Evolutionary conservation across 1,284 basidiomycete species (phyloP).

Genomic region (Puccinia sorghi): DNA sequence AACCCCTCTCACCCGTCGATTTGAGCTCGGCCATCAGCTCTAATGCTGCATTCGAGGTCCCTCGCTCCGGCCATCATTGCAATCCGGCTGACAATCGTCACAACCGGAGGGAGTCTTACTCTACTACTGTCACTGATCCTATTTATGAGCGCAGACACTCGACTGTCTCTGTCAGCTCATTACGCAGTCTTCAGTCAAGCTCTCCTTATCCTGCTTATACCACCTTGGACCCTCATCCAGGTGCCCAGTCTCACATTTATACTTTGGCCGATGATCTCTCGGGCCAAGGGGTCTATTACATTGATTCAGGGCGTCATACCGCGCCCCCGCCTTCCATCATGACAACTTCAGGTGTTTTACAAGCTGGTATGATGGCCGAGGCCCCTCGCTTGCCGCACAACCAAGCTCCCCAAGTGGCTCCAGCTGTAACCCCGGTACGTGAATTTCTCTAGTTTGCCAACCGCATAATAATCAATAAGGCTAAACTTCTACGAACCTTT

Average conservation of each 20-base stretch:
- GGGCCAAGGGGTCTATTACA: slow-evolving; percentile 8
- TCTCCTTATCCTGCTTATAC: slow-evolving; percentile 29
- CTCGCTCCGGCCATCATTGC: slow-evolving; percentile 2
- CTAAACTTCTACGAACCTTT: neutral
- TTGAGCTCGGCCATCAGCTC: slow-evolving; percentile 16
- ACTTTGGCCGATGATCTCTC: slow-evolving; percentile 17
- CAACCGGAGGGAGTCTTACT: slow-evolving; percentile 30
- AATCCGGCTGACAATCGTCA: neutral
- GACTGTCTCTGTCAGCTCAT: slow-evolving; percentile 15
- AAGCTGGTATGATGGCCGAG: slow-evolving; percentile 3
- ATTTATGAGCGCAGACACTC: slow-evolving; percentile 32
- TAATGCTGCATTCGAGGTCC: slow-evolving; percentile 27
- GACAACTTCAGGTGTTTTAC: neutral
- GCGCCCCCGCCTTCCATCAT: neutral
- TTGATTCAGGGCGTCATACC: slow-evolving; percentile 13
- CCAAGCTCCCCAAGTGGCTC: slow-evolving; percentile 4
- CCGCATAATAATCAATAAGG: neutral
- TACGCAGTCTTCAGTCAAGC: slow-evolving; percentile 12
- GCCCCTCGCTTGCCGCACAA: neutral
- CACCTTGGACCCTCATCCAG: slow-evolving; percentile 6
- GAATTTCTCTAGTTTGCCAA: neutral
- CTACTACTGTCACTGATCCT: slow-evolving; percentile 11
- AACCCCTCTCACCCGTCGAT: neutral
- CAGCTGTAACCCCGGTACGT: neutral
- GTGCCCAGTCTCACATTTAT: slow-evolving; percentile 16